Evolutionary conservation across 1,139 yeast genomes (phyloP), one percentile per base, ranked within the genome.

Genomic region (Scheffersomyces parashehatae): DNA sequence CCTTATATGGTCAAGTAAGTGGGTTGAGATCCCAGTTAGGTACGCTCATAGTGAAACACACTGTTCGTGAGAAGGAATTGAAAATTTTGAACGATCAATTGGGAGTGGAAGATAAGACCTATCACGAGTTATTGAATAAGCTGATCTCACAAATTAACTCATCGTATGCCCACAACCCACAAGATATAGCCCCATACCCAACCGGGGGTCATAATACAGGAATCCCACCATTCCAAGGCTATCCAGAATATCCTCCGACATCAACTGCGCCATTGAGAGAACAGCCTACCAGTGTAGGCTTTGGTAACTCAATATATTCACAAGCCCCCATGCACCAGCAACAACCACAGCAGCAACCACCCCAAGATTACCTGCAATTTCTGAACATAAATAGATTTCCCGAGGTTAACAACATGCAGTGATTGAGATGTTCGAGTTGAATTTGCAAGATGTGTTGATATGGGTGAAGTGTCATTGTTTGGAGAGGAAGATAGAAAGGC

Each of bases 1-100:
- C 64, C 35, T 65, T 88, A 47, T 89, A 88, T 59, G 85, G 87
- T 47, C 77, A 82, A 13, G 77, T 88, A 1, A 75, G 87, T 24
- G 83, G 93, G 1, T 70, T 88, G 44, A 79, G 95, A 46, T 91
- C 95, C 0, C 79, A 81, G 46, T 73, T 89, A 45, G 88, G 88
- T 8, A 79, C 79, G 54, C 67, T 82, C 54, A 84, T 89, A 49
- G 95, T 87, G 47, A 86, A 85, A 62, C 86, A 88, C 59, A 75
- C 88, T 32, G 79, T 77, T 38, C 76, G 89, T 52, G 84, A 84
- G 58, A 87, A 88, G 51, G 97, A 90, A 52, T 68, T 90, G 45
- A 68, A 81, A 52, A 78, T 78, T n/a, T 68, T 89, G 55, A 84
- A 89, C 56, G 79, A 79, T 48, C 85, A 87, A 52, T 76, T 91